Evolutionary conservation across 768 basidiomycete genomes (phyloP), one percentile per base, ranked within the genome.

Genomic region (Suillus cothurnatus): DNA sequence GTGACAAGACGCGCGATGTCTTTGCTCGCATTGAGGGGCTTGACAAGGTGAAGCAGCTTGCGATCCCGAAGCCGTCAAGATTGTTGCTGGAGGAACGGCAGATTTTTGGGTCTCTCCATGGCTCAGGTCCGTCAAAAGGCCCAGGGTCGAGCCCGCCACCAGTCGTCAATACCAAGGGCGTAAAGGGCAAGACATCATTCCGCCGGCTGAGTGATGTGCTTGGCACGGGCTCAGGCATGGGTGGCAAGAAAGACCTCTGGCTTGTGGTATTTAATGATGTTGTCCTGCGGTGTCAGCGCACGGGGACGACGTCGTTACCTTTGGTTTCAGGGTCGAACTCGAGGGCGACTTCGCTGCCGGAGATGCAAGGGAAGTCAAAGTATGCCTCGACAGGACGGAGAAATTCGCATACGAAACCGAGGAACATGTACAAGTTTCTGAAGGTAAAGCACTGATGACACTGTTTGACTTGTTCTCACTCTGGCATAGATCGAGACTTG

Each of bases 251-350:
- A 72, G 97, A 99, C 70, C 73, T 95, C 52, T 99, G 97, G 97
- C 84, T 96, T 62, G 93, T 99, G 2, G 87, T 90, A 17, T 98
- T 99, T 82, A 96, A 95, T 63, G 97, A 99, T 72, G 97, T 99
- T 55, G 90, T 95, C 6, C 78, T 99, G 43, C 86, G 95, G 55
- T 99, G 96, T 75, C 93, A 95, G 71, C 85, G 93, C 62, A 92
- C 90, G 2, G 97, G 97, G 12, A 90, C 90, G 8, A 99, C 97
- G 0, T 91, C 90, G 9, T 74, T 95, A 57, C 93, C 93, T 3
- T 75, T 95, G 66, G 90, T 88, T 11, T 82, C 90, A 11, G 82
- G 85, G 6, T 84, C 87, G 28, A 88, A 84, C 68, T 87, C 88
- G 34, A 81, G 93, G 63, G 85, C 91, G 14, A 92, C 84, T 72